phyloP scores from a whole-genome alignment of 164 flowering plant species.

The Liquidambar formosana region DNA sequence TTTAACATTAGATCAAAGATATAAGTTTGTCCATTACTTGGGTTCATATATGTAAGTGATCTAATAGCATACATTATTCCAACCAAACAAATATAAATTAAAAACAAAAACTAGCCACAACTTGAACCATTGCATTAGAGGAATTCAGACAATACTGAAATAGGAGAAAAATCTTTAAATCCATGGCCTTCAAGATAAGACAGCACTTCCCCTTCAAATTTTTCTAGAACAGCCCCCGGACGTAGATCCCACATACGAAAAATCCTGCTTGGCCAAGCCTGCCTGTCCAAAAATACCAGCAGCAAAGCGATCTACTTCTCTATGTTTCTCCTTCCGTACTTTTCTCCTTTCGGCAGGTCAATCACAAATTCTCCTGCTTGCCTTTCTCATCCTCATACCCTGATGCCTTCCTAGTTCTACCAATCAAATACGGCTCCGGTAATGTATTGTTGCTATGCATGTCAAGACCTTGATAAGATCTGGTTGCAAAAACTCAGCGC shows the following conservation, averaged over 20 bases:
- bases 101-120: neutral
- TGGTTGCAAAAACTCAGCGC: constrained; percentile 67
- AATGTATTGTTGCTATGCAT: constrained; percentile 32
- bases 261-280: neutral
- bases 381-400: constrained; percentile 70
- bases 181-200: too few relatives aligned
- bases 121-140: neutral
- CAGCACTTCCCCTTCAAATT: too few relatives aligned
- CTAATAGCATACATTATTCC: neutral
- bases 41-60: too few relatives aligned
- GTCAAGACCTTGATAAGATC: constrained; percentile 87
- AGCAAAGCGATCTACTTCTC: neutral
- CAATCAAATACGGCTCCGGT: constrained; percentile 52
- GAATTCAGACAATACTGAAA: neutral
- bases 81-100: neutral
- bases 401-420: constrained; percentile 84
- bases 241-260: too few relatives aligned
- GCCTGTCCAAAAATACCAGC: neutral
- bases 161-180: neutral
- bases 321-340: neutral
- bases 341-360: neutral
- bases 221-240: too few relatives aligned
- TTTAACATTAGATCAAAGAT: too few relatives aligned
- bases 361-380: constrained; percentile 7
- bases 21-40: too few relatives aligned